Percentiles rank a stretch among this genome's conserved stretches.
Evolutionary conservation across 169 alveolate species (phyloP).

Genomic region (Blepharisma undulans): DNA sequence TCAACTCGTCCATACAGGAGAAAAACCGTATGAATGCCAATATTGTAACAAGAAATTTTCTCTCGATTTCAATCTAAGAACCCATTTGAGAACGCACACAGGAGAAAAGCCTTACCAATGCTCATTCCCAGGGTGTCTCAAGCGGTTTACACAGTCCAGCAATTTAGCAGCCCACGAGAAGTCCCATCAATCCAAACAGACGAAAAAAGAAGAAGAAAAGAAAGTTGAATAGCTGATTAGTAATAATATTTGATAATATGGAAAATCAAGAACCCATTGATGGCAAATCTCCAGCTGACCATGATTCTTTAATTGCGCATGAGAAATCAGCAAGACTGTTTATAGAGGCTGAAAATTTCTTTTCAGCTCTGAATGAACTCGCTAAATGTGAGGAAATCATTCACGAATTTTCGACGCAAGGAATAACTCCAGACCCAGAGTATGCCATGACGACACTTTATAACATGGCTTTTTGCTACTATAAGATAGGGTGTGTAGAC

Average conservation of each 20-base stretch:
- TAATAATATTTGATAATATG: not conserved
- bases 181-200: conserved; percentile 59
- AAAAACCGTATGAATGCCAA: conserved; percentile 55
- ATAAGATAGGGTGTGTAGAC: not conserved
- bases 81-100: conserved; percentile 86
- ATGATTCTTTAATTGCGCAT: not conserved
- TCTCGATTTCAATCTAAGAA: conserved; percentile 82
- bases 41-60: conserved; percentile 81
- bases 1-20: conserved; percentile 85
- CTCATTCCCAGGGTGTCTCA: conserved; percentile 78
- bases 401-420: not conserved
- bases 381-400: not conserved
- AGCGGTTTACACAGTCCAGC: conserved; percentile 81
- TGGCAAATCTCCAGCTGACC: not conserved
- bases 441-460: not conserved
- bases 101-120: conserved; percentile 88
- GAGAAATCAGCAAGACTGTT: not conserved
- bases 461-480: not conserved
- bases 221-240: not conserved
- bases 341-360: not conserved
- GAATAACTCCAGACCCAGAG: not conserved
- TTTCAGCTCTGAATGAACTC: not conserved
- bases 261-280: not conserved
- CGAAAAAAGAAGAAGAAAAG: not conserved
- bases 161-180: conserved; percentile 85